Evolutionary conservation across 2,329 filamentous ascomycete species (phyloP), one percentile per base, ranked within the genome.

Genomic region (Coniochaeta sp.): DNA sequence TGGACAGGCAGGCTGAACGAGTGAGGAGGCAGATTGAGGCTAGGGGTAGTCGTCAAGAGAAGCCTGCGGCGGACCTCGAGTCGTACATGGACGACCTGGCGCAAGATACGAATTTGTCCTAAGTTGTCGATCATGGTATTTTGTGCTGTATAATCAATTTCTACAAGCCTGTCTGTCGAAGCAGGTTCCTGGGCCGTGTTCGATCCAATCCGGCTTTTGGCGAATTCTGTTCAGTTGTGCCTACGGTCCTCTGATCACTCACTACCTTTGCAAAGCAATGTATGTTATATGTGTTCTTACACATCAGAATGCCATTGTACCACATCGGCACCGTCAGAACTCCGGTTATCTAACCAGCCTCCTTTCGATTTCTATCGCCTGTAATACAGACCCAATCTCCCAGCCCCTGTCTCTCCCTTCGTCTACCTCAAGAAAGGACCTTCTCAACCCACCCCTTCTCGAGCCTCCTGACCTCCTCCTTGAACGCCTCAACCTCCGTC

Each of bases 401-500:
- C 22, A 9, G 12, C 12, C 32, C 26, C 58, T 71, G n/a, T 65
- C 81, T 65, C 76, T 75, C 61, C 26, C 17, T 24, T 17, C 22
- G 4, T 8, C 24, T 52, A 52, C 22, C 47, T 24, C 17, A 90
- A 83, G 60, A 96, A 30, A 90, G 83, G 60, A 96, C 86, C 77
- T 88, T 91, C 71, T 96, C 89, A 38, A 97, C 91, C 85, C 96
- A 98, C 28, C 81, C 81, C 76, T 86, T 88, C 83, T 97, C 93
- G 75, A 97, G 75, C 77, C 85, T 86, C 67, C 89, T 86, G 57
- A 98, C 93, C 81, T 96, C 91, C 68, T 84, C 83, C 84, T 93
- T 96, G 75, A 98, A 98, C 22, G 80, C 81, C 78, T 96, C 89
- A 26, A 97, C 91, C 83, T 97, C 92, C 75, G 87, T 83, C 89